phyloP scores from a whole-genome alignment of 345 rosid genomes.

The Populus tremula region DNA sequence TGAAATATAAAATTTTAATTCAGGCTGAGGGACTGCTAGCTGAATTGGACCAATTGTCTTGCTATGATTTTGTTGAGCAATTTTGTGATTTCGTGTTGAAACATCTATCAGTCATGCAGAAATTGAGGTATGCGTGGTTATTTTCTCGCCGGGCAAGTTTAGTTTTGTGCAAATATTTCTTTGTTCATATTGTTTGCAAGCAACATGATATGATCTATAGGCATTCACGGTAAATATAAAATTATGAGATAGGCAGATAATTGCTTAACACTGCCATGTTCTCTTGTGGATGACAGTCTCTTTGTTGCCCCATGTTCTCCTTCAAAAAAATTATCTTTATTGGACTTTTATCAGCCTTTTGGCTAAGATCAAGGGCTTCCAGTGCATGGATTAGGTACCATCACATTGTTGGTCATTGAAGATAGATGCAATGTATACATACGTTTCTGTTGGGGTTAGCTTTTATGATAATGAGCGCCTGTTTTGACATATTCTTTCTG shows the following conservation, averaged over 20 bases:
- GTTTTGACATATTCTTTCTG: too few species aligned
- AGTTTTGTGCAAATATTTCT: not conserved
- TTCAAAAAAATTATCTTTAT: too few species aligned
- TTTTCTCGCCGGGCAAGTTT: not conserved
- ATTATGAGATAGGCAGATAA: not conserved
- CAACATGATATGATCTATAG: not conserved
- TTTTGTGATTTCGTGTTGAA: constrained; percentile 60
- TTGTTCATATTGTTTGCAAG: constrained; percentile 1
- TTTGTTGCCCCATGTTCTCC: too few species aligned
- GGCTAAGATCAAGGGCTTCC: too few species aligned
- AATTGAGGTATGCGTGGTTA: constrained; percentile 43
- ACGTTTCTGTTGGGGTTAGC: too few species aligned
- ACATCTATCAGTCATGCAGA: constrained; percentile 70
- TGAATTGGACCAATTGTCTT: constrained; percentile 56
- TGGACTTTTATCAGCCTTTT: too few species aligned
- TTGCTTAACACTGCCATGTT: not conserved
- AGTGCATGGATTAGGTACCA: too few species aligned
- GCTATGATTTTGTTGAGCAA: constrained; percentile 70
- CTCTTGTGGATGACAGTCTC: too few species aligned
- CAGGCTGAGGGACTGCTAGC: constrained; percentile 85
- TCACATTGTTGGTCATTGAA: too few species aligned
- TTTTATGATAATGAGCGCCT: too few species aligned
- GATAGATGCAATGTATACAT: too few species aligned
- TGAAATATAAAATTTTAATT: constrained; percentile 18
- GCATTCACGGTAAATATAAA: too few species aligned